Conservation (phyloP, 345 rosid species). For the Adansonia digitata region DNA sequence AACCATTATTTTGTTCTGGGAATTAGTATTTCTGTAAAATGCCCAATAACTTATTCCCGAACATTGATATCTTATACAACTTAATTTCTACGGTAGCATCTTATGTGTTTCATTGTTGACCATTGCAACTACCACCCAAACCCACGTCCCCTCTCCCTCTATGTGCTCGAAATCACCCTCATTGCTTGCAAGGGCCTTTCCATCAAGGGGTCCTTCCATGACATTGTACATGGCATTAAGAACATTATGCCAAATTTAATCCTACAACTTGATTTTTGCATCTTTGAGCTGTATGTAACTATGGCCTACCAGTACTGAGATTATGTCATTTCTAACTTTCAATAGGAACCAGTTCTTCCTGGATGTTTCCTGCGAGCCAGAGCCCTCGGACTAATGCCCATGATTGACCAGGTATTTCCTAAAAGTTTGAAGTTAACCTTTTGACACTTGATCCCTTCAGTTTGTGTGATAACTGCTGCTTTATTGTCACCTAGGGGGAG, state of each 20-base stretch:
- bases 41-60: neutral
- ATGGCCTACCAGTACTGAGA: neutral
- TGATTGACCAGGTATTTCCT: constrained; percentile 86
- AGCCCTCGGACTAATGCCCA: constrained; percentile 96
- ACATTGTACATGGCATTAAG: neutral
- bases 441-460: neutral
- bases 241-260: neutral
- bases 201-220: neutral
- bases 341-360: constrained; percentile 91
- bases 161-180: too few species aligned
- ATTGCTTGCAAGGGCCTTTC: neutral
- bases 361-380: constrained; percentile 91
- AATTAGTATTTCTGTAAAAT: neutral
- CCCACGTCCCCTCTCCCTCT: neutral
- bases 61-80: neutral
- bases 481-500: constrained; percentile 54
- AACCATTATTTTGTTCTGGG: neutral
- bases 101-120: neutral
- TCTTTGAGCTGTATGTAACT: neutral
- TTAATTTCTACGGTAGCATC: neutral
- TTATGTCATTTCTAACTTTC: constrained; percentile 4
- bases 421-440: neutral
- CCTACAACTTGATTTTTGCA: neutral
- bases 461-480: constrained; percentile 2
- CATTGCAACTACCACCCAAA: neutral